Conservation (phyloP, 345 rosid genomes). For the Salix udensis region DNA sequence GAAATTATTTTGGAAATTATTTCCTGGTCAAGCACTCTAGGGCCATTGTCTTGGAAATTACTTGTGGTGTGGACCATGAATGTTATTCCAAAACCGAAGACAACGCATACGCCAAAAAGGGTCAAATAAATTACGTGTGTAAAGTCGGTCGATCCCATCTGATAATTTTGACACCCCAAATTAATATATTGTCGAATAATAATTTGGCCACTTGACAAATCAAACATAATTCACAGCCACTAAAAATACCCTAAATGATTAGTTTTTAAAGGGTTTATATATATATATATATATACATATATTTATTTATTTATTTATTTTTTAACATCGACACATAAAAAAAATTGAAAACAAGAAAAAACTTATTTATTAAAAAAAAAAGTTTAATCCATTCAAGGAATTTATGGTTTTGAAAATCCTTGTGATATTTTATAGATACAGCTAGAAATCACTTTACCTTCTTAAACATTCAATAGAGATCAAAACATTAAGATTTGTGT, state of each 20-base stretch:
- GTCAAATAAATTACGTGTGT: neutral
- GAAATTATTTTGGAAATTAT: too few relatives aligned
- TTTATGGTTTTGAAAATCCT: neutral
- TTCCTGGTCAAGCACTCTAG: neutral
- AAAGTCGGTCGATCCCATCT: neutral
- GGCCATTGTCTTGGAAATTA: neutral
- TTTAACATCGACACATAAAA: too few relatives aligned
- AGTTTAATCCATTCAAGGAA: neutral
- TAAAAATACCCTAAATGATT: neutral
- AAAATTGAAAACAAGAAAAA: too few relatives aligned
- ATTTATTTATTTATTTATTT: too few relatives aligned
- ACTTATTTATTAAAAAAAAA: too few relatives aligned
- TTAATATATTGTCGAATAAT: neutral
- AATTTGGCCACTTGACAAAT: neutral
- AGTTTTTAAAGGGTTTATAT: too few relatives aligned
- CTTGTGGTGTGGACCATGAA: neutral
- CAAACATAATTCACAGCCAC: neutral
- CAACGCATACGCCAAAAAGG: neutral
- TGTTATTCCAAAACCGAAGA: neutral
- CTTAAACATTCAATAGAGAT: neutral
- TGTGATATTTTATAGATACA: neutral
- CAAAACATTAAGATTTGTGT: neutral
- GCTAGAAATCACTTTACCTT: neutral
- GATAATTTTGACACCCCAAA: neutral
- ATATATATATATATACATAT: too few relatives aligned